These are phyloP conservation scores for Triticum urartu DNA, from an alignment of 176 grass and related monocot species.

Conservation along the genomic window DNA sequence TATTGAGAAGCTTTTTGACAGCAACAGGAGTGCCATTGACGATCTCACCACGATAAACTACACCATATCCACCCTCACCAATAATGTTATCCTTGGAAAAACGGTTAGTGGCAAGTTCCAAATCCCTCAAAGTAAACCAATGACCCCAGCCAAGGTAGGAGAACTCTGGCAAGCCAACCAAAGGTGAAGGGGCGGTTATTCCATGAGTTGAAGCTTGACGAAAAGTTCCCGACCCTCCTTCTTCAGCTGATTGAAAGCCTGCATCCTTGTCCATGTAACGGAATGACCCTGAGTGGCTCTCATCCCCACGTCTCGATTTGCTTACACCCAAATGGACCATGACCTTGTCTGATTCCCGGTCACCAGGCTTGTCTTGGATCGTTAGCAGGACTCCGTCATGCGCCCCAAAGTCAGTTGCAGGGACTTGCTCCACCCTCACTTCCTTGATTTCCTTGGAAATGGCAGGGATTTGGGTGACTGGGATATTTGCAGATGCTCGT, in stretches of 20 bases:
- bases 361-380: constrained; percentile 58
- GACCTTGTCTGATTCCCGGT: constrained; percentile 62
- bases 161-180: constrained; percentile 76
- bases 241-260: constrained; percentile 65
- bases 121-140: constrained; percentile 83
- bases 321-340: constrained; percentile 63
- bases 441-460: constrained; percentile 94
- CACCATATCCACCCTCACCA: constrained; percentile 81
- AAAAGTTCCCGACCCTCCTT: constrained; percentile 61
- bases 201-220: constrained; percentile 53
- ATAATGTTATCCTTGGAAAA: constrained; percentile 79
- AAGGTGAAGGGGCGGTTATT: constrained; percentile 76
- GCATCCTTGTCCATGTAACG: constrained; percentile 71
- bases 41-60: constrained; percentile 73
- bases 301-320: constrained; percentile 67
- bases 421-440: constrained; percentile 75
- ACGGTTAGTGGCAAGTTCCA: constrained; percentile 67
- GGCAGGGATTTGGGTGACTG: constrained; percentile 67
- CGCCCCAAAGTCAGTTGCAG: constrained; percentile 34
- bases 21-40: constrained; percentile 74
- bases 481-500: constrained; percentile 58
- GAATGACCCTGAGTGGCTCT: constrained; percentile 95
- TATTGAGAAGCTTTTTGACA: constrained; percentile 83
- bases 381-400: constrained; percentile 57
- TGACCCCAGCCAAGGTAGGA: constrained; percentile 85